Base-by-base conservation (phyloP, 495 filamentous ascomycete genomes). In the Neurospora sp. region DNA sequence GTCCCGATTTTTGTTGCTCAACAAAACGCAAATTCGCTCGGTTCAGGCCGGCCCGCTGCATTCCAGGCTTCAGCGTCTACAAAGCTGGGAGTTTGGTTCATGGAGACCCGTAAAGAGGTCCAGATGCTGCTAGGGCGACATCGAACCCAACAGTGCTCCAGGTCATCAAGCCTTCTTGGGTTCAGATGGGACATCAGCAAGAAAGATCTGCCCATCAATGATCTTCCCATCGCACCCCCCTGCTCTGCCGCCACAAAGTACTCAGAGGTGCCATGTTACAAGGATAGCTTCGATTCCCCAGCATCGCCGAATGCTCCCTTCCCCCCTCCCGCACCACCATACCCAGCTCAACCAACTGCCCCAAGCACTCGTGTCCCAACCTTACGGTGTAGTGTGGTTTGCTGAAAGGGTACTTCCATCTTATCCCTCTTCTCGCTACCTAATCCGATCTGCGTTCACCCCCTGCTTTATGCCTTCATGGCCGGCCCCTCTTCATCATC, bases 201-300 rank as follows among this genome's bases (percentile, higher is more conserved):
- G 74, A 71, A 40, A 76, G 78, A 80, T 80, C 78, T 77, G 73
- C 77, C 70, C 75, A 70, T 73, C 76, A 73, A 70, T 74, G 77
- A 76, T 79, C 76, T 78, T 59, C 77, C 72, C 76, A 78, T 46
- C 74, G 35, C 70, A 54, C 39, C 37, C 62, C 72, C 74, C 62
- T 72, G 27, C 54, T 66, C 12, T 66, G 66, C 70, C 54, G 72
- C 74, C 76, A 70, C 69, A 62, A 72, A 62, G 48, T 74, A 70
- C n/a, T 31, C 73, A 39, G 39, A 73, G 37, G 44, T 69, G 70
- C 76, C 44, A 72, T 71, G 74, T 72, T 73, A 66, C 54, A 66
- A 16, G 54, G 54, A 35, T 66, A 6, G 27, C 54, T 37, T 66
- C 54, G 27, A 66, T 66, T 66, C 14, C 54, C 59, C 69, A 70